Evolutionary conservation across 2,329 filamentous ascomycete species (phyloP), one percentile per base, ranked within the genome.

Genomic region (Keithomyces neogunnii): DNA sequence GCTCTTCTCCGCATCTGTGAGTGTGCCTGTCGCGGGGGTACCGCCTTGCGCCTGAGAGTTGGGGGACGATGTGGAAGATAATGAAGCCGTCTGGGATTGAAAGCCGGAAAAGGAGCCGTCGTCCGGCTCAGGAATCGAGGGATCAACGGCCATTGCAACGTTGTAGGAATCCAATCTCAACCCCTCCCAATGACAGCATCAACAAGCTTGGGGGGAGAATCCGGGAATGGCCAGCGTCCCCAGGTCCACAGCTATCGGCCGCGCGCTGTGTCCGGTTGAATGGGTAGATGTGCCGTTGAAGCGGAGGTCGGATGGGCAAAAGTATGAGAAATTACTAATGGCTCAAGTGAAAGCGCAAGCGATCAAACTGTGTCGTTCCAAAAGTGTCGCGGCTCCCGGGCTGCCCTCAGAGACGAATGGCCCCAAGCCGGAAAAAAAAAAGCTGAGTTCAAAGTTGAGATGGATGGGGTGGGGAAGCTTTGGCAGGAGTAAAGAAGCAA

Each of bases 21-120:
- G 28, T 28, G 19, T 46, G 39, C 40, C 40, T 11, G 40, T 28
- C 11, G 29, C 33, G 45, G 52, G 42, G 30, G 48, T 42, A 10
- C 10, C 46, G 45, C 52, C 38, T 29, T 51, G 52, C 39, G 42
- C 31, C 36, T 51, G 52, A 4, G 52, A 51, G 26, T 40, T 45
- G 4, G 52, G 52, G 11, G 52, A 53, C 38, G 48, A 53, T 46
- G 40, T 36, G 30, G 48, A 40, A 30, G 52, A 51, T 46, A 53
- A 47, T 45, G 45, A 48, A n/a, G 11, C 42, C 13, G 52, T 11
- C 30, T 26, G 31, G 5, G 29, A 10, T 31, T 53, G 49, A 13
- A 49, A 29, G 8, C 45, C 4, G 13, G 45, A 51, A 35, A 33
- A 48, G 7, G 47, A 10, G 28, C 45, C 45, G 43, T 31, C 45